Percentiles rank a stretch among this genome's conserved stretches.
Conservation (phyloP, 257 asterid genomes). For the Salvia hispanica region DNA sequence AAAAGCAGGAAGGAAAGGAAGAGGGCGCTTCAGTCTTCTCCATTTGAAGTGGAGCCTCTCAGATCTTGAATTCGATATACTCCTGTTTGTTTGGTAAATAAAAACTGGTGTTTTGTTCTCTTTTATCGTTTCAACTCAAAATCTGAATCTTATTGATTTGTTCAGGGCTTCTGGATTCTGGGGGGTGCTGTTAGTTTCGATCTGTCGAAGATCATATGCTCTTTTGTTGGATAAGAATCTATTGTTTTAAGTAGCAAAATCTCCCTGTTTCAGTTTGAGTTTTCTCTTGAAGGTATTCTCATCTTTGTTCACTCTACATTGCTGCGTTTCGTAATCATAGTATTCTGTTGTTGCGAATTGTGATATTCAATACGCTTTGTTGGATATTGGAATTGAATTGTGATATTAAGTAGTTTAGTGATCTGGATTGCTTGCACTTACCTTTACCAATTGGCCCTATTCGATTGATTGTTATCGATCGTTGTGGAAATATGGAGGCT, state of each 20-base stretch:
- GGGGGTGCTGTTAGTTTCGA: constrained; percentile 50
- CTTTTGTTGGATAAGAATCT: constrained; percentile 40
- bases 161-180: constrained; percentile 40
- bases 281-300: constrained; percentile 31
- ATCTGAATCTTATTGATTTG: constrained; percentile 38
- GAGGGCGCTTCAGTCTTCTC: constrained; percentile 63
- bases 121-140: constrained; percentile 31
- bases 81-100: constrained; percentile 42
- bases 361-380: constrained; percentile 8
- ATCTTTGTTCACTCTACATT: constrained; percentile 50
- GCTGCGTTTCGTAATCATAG: constrained; percentile 31
- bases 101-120: constrained; percentile 33
- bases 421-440: constrained; percentile 24
- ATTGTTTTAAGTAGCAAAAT: constrained; percentile 31
- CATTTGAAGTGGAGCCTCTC: constrained; percentile 58
- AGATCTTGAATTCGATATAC: constrained; percentile 62
- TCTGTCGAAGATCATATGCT: constrained; percentile 60
- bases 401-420: constrained; percentile 21
- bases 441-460: constrained; percentile 20
- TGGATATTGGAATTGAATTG: constrained; percentile 28
- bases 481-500: neutral
- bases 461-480: neutral
- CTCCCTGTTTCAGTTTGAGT: constrained; percentile 30
- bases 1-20: constrained; percentile 46
- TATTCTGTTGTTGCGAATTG: constrained; percentile 20